Evolutionary conservation across 805 yeast species (phyloP).

Genomic region (Lipomyces yamanashiensis): DNA sequence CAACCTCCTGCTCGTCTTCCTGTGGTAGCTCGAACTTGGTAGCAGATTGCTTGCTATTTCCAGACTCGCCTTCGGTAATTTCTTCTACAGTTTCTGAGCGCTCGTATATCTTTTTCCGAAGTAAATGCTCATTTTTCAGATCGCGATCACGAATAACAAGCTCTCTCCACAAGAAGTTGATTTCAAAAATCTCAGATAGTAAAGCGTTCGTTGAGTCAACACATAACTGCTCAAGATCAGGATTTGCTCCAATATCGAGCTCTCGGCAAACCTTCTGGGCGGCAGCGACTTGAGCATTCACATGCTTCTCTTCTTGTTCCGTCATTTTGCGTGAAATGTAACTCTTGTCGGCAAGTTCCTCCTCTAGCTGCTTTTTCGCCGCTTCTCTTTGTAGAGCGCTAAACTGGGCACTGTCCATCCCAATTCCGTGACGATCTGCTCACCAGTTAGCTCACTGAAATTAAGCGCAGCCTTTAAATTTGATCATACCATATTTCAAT

Average conservation of each 20-base stretch:
- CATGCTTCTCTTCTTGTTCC: constrained; percentile 31
- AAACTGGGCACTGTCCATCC: constrained; percentile 29
- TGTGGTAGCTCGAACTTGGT: constrained; percentile 7
- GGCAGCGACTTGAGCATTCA: constrained; percentile 23
- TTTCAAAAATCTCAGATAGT: background rate
- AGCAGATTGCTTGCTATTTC: background rate
- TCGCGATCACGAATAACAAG: constrained; percentile 15
- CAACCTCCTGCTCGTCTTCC: constrained; percentile 6
- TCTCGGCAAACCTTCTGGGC: constrained; percentile 35
- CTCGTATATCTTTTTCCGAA: constrained; percentile 20
- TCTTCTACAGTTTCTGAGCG: constrained; percentile 10
- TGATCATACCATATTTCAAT: constrained; percentile 29
- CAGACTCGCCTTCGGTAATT: constrained; percentile 3
- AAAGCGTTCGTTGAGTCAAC: background rate
- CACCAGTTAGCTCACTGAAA: background rate
- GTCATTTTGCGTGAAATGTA: constrained; percentile 13
- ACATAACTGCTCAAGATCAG: constrained; percentile 19
- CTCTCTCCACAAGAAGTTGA: constrained; percentile 32
- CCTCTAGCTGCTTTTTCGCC: constrained; percentile 13
- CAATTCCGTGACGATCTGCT: constrained; percentile 40
- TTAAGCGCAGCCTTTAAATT: background rate
- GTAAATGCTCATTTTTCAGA: constrained; percentile 7
- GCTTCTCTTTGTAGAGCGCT: constrained; percentile 37
- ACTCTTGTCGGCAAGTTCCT: background rate
- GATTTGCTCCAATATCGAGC: constrained; percentile 26